Percentiles rank a stretch among this genome's conserved stretches.
phyloP scores from a whole-genome alignment of 108 stramenopile genomes.

The Heterococcus sp. region DNA sequence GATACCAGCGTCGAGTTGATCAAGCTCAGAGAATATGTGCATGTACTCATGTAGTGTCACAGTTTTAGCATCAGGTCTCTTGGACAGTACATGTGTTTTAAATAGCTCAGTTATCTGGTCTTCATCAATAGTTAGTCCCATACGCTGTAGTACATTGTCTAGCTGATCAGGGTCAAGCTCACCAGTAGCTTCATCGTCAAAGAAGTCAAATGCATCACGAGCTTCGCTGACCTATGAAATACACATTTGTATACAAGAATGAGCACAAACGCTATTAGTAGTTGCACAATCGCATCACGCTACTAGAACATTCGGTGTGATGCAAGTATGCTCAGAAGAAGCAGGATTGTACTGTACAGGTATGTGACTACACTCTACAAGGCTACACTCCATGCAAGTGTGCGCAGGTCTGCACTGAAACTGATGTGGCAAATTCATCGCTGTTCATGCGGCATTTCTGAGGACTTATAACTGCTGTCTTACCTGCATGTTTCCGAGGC shows the following conservation, averaged over 20 bases:
- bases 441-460: too few relatives aligned
- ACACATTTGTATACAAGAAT: too few relatives aligned
- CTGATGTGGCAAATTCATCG: not conserved
- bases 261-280: too few relatives aligned
- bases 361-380: not conserved
- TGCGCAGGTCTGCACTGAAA: not conserved
- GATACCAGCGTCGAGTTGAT: slow-evolving; percentile 6
- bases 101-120: slow-evolving; percentile 18
- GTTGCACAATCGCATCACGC: too few relatives aligned
- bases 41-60: slow-evolving; percentile 38
- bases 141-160: slow-evolving; percentile 21
- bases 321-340: not conserved
- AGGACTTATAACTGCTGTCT: not conserved
- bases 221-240: slow-evolving; percentile 45
- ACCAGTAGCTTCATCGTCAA: slow-evolving; percentile 10
- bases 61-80: slow-evolving; percentile 11
- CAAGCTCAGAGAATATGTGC: slow-evolving; percentile 18
- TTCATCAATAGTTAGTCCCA: slow-evolving; percentile 35
- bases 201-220: slow-evolving; percentile 31
- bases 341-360: not conserved
- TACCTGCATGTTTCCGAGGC: slow-evolving; percentile 46
- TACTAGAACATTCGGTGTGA: too few relatives aligned
- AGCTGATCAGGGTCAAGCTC: slow-evolving; percentile 20
- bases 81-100: slow-evolving; percentile 1
- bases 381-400: not conserved